Evolutionary conservation across 768 basidiomycete genomes (phyloP).

Genomic region (Lyophyllum shimeji): DNA sequence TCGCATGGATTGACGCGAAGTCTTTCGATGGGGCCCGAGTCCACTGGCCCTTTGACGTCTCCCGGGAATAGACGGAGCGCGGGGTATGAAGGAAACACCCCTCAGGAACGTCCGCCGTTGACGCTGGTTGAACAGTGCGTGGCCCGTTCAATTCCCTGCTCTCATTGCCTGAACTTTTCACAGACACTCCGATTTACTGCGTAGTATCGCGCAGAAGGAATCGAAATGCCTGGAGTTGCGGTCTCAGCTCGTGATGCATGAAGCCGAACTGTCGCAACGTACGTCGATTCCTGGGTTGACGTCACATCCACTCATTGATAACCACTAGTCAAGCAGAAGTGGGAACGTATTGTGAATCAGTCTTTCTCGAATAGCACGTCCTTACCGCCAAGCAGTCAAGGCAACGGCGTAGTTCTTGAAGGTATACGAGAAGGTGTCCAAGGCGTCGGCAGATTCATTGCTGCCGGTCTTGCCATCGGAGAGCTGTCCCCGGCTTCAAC

Average conservation of each 20-base stretch:
- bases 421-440: constrained; percentile 68
- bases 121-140: constrained; percentile 76
- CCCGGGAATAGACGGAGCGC: constrained; percentile 28
- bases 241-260: constrained; percentile 68
- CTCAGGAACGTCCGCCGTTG: constrained; percentile 39
- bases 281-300: constrained; percentile 21
- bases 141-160: not conserved
- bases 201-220: constrained; percentile 85
- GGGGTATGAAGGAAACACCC: constrained; percentile 14
- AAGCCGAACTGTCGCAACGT: constrained; percentile 70
- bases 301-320: not conserved
- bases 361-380: constrained; percentile 37
- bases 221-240: constrained; percentile 80
- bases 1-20: constrained; percentile 20
- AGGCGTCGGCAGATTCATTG: constrained; percentile 55
- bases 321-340: constrained; percentile 70
- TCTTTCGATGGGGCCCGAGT: constrained; percentile 18
- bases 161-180: constrained; percentile 1
- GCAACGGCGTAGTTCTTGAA: constrained; percentile 44
- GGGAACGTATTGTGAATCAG: constrained; percentile 76
- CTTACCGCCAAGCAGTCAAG: constrained; percentile 20
- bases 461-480: constrained; percentile 37
- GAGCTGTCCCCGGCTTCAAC: constrained; percentile 24
- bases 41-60: constrained; percentile 13
- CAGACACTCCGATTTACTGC: constrained; percentile 81